A percentile compares a stretch with the other conserved stretches of the same genome.
These are phyloP conservation scores for Xenosphaeropsis pyriputrescens DNA, from an alignment of 2,329 filamentous ascomycete genomes.

Conservation along the genomic window DNA sequence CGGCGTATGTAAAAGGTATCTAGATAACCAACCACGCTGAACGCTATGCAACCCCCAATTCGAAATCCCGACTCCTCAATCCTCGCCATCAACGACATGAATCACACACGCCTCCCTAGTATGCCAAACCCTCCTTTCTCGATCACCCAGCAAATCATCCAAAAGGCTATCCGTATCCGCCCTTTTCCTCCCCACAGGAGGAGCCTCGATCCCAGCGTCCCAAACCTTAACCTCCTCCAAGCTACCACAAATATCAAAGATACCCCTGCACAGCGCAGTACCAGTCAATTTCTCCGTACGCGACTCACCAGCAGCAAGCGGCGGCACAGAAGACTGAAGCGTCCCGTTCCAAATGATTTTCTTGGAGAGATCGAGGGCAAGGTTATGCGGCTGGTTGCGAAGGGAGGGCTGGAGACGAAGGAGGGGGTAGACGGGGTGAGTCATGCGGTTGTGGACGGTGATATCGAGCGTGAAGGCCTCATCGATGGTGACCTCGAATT, in stretches of 20 bases:
- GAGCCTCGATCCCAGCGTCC: constrained; percentile 11
- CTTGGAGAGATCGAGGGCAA: constrained; percentile 68
- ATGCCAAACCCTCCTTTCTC: constrained; percentile 51
- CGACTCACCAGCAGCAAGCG: constrained; percentile 42
- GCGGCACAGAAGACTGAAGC: constrained; percentile 58
- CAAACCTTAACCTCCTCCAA: constrained; percentile 64
- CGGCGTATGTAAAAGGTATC: neutral
- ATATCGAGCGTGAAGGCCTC: constrained; percentile 56
- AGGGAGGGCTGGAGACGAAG: constrained; percentile 66
- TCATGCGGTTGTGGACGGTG: constrained; percentile 61
- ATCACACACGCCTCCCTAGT: constrained; percentile 40
- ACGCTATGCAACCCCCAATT: too few species aligned
- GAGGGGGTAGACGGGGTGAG: constrained; percentile 51
- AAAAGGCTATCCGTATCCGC: constrained; percentile 41
- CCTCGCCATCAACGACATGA: constrained; percentile 30
- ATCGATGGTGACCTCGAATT: constrained; percentile 28
- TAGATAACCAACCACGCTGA: neutral
- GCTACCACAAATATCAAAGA: constrained; percentile 68
- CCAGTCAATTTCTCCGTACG: constrained; percentile 52
- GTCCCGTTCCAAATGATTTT: constrained; percentile 78
- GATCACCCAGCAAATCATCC: constrained; percentile 41
- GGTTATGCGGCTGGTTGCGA: constrained; percentile 44
- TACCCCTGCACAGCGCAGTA: constrained; percentile 62
- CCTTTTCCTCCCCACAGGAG: constrained; percentile 20
- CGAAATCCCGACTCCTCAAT: neutral